Evolutionary conservation across 1,139 yeast genomes (phyloP).

Genomic region (Pichia cactophila): DNA sequence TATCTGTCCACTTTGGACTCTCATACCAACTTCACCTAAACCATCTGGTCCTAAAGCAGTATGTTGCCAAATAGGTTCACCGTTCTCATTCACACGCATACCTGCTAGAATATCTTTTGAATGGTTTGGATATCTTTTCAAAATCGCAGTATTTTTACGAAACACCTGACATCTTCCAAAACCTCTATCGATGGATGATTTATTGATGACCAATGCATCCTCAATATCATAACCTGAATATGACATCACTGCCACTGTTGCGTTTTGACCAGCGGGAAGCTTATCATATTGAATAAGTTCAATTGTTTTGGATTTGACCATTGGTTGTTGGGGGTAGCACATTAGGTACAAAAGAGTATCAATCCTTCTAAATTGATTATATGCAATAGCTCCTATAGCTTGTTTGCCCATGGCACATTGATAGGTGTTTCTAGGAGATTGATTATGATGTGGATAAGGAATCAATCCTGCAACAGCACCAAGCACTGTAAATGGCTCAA

Average conservation of each 20-base stretch:
- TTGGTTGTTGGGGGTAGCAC: slow-evolving; percentile 98
- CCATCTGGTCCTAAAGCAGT: slow-evolving; percentile 90
- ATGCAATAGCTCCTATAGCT: slow-evolving; percentile 98
- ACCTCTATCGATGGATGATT: slow-evolving; percentile 90
- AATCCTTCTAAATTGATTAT: slow-evolving; percentile 90
- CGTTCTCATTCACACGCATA: slow-evolving; percentile 76
- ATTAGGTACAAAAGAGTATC: slow-evolving; percentile 88
- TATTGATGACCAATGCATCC: slow-evolving; percentile 93
- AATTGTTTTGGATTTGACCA: slow-evolving; percentile 96
- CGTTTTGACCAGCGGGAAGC: slow-evolving; percentile 98
- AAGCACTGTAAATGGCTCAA: slow-evolving; percentile 90
- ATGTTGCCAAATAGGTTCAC: slow-evolving; percentile 80
- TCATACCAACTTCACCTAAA: slow-evolving; percentile 90
- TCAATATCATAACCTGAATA: slow-evolving; percentile 99
- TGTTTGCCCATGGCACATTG: slow-evolving; percentile 99
- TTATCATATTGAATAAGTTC: slow-evolving; percentile 93
- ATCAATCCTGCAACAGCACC: slow-evolving; percentile 99
- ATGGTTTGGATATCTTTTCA: slow-evolving; percentile 90
- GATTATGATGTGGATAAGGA: slow-evolving; percentile 99
- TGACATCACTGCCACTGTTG: slow-evolving; percentile 98
- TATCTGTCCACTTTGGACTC: slow-evolving; percentile 86
- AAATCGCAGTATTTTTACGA: slow-evolving; percentile 79
- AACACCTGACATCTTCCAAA: slow-evolving; percentile 98
- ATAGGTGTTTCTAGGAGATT: slow-evolving; percentile 96
- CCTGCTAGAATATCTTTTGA: slow-evolving; percentile 88